These are phyloP conservation scores for Coccomyxa sp. DNA, from an alignment of 139 green algal species.

Conservation along the genomic window DNA sequence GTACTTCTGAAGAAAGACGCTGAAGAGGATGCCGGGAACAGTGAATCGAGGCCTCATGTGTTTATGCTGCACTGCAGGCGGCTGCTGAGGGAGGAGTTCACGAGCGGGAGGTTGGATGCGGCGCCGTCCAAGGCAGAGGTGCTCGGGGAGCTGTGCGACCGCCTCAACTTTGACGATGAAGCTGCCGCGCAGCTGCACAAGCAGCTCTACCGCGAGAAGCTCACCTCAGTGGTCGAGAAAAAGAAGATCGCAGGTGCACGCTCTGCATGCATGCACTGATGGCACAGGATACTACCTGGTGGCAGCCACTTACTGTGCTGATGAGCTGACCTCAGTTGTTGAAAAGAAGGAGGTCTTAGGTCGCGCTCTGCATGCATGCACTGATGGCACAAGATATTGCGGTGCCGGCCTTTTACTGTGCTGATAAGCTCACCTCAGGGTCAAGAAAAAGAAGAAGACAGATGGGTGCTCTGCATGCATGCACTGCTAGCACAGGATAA, in stretches of 20 bases:
- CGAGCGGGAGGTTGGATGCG: constrained; percentile 40
- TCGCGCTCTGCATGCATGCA: no score
- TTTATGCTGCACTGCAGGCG: constrained; percentile 22
- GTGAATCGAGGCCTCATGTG: no score
- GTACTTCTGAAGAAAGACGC: no score
- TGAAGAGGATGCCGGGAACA: no score
- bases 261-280: not conserved
- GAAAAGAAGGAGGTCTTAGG: not conserved
- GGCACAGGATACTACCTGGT: not conserved
- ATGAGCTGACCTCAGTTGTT: not conserved
- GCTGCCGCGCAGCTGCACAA: constrained; percentile 77
- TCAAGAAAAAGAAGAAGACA: no score
- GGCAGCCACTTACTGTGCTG: no score
- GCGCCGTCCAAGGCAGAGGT: constrained; percentile 53
- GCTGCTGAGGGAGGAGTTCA: constrained; percentile 75
- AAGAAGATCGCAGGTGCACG: constrained; percentile 41
- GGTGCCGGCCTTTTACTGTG: no score
- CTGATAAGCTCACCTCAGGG: no score
- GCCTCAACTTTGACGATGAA: constrained; percentile 66
- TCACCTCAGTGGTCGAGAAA: constrained; percentile 63
- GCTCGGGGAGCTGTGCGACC: constrained; percentile 77
- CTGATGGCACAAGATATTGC: no score
- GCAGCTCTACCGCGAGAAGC: constrained; percentile 74
- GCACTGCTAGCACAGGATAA: no score
- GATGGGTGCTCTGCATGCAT: no score